These are phyloP conservation scores for Gymnopus androsaceus DNA, from an alignment of 1,284 basidiomycete species.

Conservation along the genomic window DNA sequence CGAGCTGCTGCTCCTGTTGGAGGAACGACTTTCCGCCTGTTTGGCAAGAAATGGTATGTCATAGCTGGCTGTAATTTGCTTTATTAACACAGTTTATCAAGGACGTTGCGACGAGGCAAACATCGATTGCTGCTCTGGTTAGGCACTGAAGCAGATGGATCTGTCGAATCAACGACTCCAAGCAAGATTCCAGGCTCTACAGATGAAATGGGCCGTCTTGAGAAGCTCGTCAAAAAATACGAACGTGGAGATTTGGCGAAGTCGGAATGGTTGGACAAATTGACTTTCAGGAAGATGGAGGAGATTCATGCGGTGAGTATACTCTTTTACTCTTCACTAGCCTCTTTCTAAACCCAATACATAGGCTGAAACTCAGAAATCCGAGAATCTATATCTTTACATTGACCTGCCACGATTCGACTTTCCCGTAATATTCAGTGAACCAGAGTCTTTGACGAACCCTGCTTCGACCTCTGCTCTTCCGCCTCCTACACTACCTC, in stretches of 20 bases:
- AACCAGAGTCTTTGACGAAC: constrained; percentile 50
- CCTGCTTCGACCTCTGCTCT: constrained; percentile 39
- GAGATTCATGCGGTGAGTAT: constrained; percentile 81
- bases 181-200: constrained; percentile 71
- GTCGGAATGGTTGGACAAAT: constrained; percentile 93
- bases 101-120: constrained; percentile 88
- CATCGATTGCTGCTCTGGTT: constrained; percentile 88
- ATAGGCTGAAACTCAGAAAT: constrained; percentile 85
- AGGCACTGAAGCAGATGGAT: constrained; percentile 83
- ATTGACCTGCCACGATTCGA: constrained; percentile 97
- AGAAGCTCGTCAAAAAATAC: constrained; percentile 96
- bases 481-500: constrained; percentile 29
- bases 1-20: constrained; percentile 78
- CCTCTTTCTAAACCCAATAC: neutral
- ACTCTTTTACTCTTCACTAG: neutral
- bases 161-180: constrained; percentile 79
- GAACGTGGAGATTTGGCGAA: constrained; percentile 93
- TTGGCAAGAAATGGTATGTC: constrained; percentile 87
- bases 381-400: constrained; percentile 89
- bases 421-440: constrained; percentile 96
- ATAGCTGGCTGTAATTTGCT: neutral
- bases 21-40: constrained; percentile 87
- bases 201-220: constrained; percentile 93
- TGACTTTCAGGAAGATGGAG: constrained; percentile 92
- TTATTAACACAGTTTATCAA: constrained; percentile 31